A percentile compares a stretch with the other conserved stretches of the same genome.
phyloP scores from a whole-genome alignment of 139 green algal species.

The Dunaliella primolecta region DNA sequence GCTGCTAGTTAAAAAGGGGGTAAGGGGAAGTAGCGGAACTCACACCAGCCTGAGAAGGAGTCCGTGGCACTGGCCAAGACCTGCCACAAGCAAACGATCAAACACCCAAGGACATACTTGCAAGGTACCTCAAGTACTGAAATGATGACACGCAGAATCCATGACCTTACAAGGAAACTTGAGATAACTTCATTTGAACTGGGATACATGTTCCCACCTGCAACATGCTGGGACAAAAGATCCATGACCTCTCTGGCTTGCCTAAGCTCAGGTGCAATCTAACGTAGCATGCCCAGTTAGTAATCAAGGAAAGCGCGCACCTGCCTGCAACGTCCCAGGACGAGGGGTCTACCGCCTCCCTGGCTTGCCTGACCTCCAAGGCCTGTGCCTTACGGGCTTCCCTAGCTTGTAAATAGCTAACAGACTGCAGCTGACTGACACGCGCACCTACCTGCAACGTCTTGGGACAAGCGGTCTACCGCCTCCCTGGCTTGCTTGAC shows the following conservation, averaged over 20 bases:
- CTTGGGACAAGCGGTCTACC: slow-evolving; percentile 52
- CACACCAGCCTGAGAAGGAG: background rate
- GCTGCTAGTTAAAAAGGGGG: slow-evolving; percentile 14
- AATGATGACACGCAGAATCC: no score
- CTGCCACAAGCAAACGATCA: no score
- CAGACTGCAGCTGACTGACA: no score
- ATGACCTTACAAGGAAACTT: no score
- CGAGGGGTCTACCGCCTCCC: slow-evolving; percentile 58
- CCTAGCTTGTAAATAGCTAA: no score
- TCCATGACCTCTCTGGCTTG: slow-evolving; percentile 51
- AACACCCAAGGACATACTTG: no score
- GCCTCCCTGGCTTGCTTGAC: slow-evolving; percentile 46
- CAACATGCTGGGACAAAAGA: slow-evolving; percentile 49
- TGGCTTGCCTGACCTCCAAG: slow-evolving; percentile 2
- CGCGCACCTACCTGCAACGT: slow-evolving; percentile 45
- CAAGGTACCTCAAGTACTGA: no score
- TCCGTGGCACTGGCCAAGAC: background rate
- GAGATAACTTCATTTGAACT: no score
- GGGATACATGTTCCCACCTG: no score
- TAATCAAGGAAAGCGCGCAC: no score
- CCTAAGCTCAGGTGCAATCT: background rate
- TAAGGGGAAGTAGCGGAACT: slow-evolving; percentile 26
- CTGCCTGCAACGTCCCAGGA: slow-evolving; percentile 46
- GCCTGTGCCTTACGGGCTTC: slow-evolving; percentile 39
- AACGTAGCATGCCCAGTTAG: no score